Percentiles rank a stretch among this genome's conserved stretches.
phyloP scores from a whole-genome alignment of 345 rosid genomes.

The Physaria fendleri region DNA sequence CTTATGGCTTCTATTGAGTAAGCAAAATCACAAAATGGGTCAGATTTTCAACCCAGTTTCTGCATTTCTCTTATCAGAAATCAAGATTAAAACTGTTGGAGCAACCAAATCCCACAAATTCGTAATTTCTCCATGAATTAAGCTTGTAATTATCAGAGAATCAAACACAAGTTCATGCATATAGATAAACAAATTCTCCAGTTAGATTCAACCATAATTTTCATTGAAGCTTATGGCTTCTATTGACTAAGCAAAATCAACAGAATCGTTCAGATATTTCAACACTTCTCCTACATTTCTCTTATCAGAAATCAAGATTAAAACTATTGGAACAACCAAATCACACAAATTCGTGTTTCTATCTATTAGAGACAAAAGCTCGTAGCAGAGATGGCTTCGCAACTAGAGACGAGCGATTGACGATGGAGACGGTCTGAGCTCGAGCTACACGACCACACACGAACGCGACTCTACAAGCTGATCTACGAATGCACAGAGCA shows the following conservation, averaged over 20 bases:
- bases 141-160: constrained; percentile 33
- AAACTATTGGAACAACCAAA: neutral
- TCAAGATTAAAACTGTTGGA: neutral
- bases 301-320: neutral
- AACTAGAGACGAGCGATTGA: constrained; percentile 24
- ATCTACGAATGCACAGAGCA: constrained; percentile 18
- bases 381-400: constrained; percentile 9
- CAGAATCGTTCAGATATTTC: constrained; percentile 38
- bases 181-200: neutral
- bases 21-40: neutral
- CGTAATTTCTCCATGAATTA: neutral
- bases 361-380: constrained; percentile 18
- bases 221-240: neutral
- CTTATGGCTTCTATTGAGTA: neutral
- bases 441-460: constrained; percentile 37
- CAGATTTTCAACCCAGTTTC: neutral
- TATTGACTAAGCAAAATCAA: constrained; percentile 20
- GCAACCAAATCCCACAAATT: neutral
- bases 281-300: neutral
- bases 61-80: neutral
- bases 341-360: constrained; percentile 15
- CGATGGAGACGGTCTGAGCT: constrained; percentile 32
- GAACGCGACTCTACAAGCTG: constrained; percentile 21
- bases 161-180: no score
- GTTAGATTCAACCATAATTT: neutral